Base-by-base conservation (phyloP, 176 grass and related monocot species). In the Oryza officinalis region DNA sequence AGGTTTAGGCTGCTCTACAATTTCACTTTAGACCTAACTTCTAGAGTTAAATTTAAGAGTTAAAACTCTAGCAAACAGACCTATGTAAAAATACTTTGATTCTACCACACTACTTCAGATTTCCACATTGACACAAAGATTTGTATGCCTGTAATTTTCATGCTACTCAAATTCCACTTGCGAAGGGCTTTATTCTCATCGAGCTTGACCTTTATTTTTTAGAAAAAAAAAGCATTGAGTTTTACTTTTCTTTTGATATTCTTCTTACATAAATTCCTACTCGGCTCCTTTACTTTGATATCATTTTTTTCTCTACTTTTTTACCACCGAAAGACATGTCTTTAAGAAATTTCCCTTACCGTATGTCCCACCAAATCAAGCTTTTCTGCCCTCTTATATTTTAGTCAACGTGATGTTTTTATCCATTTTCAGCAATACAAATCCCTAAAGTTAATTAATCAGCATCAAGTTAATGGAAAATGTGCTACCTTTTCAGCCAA, bases 301-400 rank as follows among this genome's bases (percentile, higher is more conserved):
- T 47, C 17, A 31, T 26, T n/a, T 15, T n/a, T 15, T 50, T 50
- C 1, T 15, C 17, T 31, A 20, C 18, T 2, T 54, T 41, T 57
- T 52, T 0, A 17, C 33, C 20, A 38, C 2, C 17, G 17, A 32
- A 73, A 74, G 31, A 1, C 18, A 74, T 40, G 6, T 6, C 69
- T n/a, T 15, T 28, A 27, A 49, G 54, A 23, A 30, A 18, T 54
- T 63, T 85, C 78, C 71, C 27, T 9, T 47, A 49, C 37, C 40
- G 9, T 37, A 25, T 57, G 64, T 23, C 13, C 84, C 46, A 69
- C 46, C 77, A 44, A 80, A 68, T 67, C 17, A 27, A 68, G 67
- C 44, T 32, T 57, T 31, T 32, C 18, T 8, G 10, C 23, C 27
- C 4, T 80, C 54, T 74, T 74, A 67, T 80, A 15, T 41, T 76